These are phyloP conservation scores for Prunus salicina DNA, from an alignment of 306 rosid species.

Conservation along the genomic window DNA sequence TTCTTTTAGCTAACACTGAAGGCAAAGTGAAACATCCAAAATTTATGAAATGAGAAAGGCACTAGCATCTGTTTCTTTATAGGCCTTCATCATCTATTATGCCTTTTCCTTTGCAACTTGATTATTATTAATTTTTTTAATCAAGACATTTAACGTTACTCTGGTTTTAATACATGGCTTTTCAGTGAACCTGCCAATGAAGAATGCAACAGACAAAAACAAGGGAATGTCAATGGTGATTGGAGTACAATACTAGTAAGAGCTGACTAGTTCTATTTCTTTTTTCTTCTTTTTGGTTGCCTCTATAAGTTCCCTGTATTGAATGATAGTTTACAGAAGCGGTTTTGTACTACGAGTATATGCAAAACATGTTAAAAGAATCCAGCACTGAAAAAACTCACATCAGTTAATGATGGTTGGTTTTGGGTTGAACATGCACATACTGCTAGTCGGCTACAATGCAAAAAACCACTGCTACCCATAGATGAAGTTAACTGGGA, in stretches of 20 bases:
- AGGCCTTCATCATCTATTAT: neutral
- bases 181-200: slow-evolving; percentile 67
- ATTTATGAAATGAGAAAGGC: no score
- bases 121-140: neutral
- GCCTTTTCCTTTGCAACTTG: neutral
- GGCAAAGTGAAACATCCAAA: no score
- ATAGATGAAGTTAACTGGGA: no score
- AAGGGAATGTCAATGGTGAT: slow-evolving; percentile 36
- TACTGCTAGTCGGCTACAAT: no score
- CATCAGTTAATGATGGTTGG: neutral
- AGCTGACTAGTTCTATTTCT: neutral
- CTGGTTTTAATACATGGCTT: slow-evolving; percentile 25
- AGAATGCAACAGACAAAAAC: slow-evolving; percentile 47
- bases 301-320: neutral
- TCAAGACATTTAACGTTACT: slow-evolving; percentile 5
- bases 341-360: no score
- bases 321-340: neutral
- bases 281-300: neutral
- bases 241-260: slow-evolving; percentile 76
- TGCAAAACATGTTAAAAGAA: neutral
- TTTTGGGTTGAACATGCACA: no score
- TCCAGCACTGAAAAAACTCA: no score
- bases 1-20: no score
- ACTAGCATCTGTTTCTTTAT: no score
- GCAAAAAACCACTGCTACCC: no score